phyloP scores from a whole-genome alignment of 305 asterid genomes.

The Solanum hybrid region DNA sequence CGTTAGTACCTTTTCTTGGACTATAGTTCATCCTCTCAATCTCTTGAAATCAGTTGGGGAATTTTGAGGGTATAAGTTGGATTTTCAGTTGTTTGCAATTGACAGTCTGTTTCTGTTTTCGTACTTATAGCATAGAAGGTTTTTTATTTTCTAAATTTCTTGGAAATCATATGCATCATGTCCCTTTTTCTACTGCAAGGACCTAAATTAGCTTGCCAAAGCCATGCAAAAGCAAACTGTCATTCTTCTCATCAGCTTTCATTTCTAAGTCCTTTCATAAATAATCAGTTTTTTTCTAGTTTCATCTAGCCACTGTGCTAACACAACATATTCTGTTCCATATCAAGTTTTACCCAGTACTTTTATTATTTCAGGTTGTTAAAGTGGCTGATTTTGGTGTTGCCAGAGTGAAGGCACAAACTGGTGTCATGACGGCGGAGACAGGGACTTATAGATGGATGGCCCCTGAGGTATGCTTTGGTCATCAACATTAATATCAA shows the following conservation, averaged over 20 bases:
- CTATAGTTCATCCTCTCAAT: background rate
- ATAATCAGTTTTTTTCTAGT: background rate
- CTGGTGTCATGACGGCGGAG: conserved; percentile 45
- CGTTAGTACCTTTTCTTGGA: background rate
- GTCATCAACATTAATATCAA: background rate
- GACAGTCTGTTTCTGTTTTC: background rate
- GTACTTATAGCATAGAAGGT: background rate
- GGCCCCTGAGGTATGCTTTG: conserved; percentile 37
- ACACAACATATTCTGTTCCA: background rate
- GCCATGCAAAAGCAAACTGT: background rate
- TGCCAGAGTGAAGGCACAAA: conserved; percentile 36
- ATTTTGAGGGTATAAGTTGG: background rate
- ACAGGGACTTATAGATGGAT: conserved; percentile 45
- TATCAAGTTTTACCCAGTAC: background rate
- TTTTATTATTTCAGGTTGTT: conserved; percentile 22
- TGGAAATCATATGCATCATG: background rate
- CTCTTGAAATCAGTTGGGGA: background rate
- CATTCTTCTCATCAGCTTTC: background rate
- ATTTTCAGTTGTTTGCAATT: background rate
- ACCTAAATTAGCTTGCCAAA: background rate
- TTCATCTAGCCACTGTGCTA: background rate
- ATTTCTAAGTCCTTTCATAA: background rate
- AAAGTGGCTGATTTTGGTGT: conserved; percentile 46
- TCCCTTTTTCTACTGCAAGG: background rate
- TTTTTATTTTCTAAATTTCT: background rate